Percentiles rank a stretch among this genome's conserved stretches.
These are phyloP conservation scores for Tetracladium setigerum DNA, from an alignment of 495 filamentous ascomycete genomes.

Conservation along the genomic window DNA sequence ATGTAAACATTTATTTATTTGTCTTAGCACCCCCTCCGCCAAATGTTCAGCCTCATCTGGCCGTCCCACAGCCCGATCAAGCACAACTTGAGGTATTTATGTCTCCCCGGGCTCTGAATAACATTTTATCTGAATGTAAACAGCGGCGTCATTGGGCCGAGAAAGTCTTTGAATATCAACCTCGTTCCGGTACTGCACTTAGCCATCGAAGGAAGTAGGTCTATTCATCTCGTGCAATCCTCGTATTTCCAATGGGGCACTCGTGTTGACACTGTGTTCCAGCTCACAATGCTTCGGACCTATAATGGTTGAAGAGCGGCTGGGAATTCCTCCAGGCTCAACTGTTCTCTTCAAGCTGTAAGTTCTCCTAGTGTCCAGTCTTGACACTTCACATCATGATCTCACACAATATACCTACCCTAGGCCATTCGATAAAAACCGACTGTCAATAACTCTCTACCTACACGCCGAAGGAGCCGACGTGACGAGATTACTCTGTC, in stretches of 20 bases:
- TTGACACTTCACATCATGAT: background rate
- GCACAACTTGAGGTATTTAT: constrained; percentile 12
- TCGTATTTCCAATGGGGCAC: constrained; percentile 17
- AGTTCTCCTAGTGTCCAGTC: constrained; percentile 2
- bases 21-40: constrained; percentile 13
- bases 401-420: background rate
- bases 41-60: constrained; percentile 10
- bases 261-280: background rate
- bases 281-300: constrained; percentile 35
- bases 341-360: constrained; percentile 46
- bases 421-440: constrained; percentile 44
- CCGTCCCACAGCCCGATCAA: background rate
- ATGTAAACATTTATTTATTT: constrained; percentile 15
- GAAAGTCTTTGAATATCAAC: constrained; percentile 45
- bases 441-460: constrained; percentile 40
- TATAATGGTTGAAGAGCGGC: constrained; percentile 18
- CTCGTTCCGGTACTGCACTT: constrained; percentile 40
- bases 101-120: background rate
- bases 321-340: constrained; percentile 33
- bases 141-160: constrained; percentile 41
- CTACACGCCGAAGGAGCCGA: constrained; percentile 33
- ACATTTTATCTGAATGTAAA: constrained; percentile 5
- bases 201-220: constrained; percentile 33
- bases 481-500: constrained; percentile 36
- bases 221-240: background rate